A percentile compares a stretch with the other conserved stretches of the same genome.
These are phyloP conservation scores for Boletus semigastroideus DNA, from an alignment of 1,284 basidiomycete genomes.

Conservation along the genomic window DNA sequence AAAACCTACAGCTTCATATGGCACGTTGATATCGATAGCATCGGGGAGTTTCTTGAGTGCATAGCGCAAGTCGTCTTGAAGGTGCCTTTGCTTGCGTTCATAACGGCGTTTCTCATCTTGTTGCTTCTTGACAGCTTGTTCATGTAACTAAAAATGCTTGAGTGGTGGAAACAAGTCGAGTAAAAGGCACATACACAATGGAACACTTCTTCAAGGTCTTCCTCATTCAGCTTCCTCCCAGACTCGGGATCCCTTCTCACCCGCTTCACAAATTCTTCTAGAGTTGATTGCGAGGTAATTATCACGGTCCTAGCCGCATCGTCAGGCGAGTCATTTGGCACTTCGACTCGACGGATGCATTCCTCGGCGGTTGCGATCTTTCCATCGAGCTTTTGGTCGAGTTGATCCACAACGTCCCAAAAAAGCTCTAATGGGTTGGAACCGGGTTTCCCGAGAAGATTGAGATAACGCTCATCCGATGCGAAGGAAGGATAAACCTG, in stretches of 20 bases:
- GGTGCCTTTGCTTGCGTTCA: conserved; percentile 82
- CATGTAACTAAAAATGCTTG: conserved; percentile 55
- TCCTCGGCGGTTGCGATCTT: conserved; percentile 67
- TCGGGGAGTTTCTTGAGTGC: conserved; percentile 89
- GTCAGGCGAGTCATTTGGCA: conserved; percentile 30
- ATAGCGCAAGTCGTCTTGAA: conserved; percentile 95
- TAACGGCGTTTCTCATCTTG: conserved; percentile 79
- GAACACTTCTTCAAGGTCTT: conserved; percentile 63
- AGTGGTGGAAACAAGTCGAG: conserved; percentile 4
- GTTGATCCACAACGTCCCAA: conserved; percentile 88
- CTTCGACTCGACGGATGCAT: conserved; percentile 53
- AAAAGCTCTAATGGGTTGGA: conserved; percentile 95
- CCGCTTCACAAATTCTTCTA: conserved; percentile 59
- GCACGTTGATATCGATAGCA: conserved; percentile 67
- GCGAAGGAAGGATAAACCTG: conserved; percentile 77
- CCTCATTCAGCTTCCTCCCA: conserved; percentile 46
- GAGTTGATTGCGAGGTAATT: conserved; percentile 55
- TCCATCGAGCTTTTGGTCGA: conserved; percentile 83
- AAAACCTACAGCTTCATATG: conserved; percentile 74
- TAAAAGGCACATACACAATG: conserved; percentile 53
- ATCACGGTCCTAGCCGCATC: conserved; percentile 33
- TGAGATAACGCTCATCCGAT: conserved; percentile 79
- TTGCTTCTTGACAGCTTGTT: conserved; percentile 67
- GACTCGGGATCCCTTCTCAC: conserved; percentile 54
- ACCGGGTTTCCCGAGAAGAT: conserved; percentile 87